Evolutionary conservation across 2,329 filamentous ascomycete species (phyloP), one percentile per base, ranked within the genome.

Genomic region (Pyrenochaeta sp.): DNA sequence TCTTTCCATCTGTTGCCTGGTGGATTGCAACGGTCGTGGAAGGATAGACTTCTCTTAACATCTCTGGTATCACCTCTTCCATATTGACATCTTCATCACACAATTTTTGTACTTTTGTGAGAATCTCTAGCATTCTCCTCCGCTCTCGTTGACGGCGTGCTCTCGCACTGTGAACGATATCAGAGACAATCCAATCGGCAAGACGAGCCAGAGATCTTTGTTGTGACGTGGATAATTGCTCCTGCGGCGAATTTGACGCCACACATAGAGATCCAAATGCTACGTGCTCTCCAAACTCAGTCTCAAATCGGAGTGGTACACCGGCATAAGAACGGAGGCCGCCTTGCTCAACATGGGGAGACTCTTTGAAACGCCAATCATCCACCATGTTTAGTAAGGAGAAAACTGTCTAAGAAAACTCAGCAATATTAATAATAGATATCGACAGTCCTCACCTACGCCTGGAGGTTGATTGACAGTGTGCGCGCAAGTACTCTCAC

Each of bases 401-500:
- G 44, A 81, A 81, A 0, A 81, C 72, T 2, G 63, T 72, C 71
- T 72, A 42, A 17, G 10, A 2, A 27, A 27, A 2, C 30, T 50
- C 40, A 56, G 54, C 44, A 11, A 12, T 12, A 12, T 14, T 7
- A 15, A 3, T 27, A 58, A 29, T 5, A 18, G 3, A n/a, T 7
- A 35, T 2, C 11, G 15, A 10, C 5, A 27, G 2, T 2, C 10
- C n/a, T 69, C 1, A 68, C 68, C 32, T 64, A 72, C 69, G 15
- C 66, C 69, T 49, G 63, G 59, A 6, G 61, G 59, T 51, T 70
- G 68, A 14, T 74, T 77, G 27, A 81, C 71, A 0, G 78, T 81
- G 32, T 82, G 79, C 0, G 79, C 73, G 60, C 79, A 82, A 0
- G 77, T 72, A 10, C 74, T 78, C 55, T 82, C 79, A 7, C 79